These are phyloP conservation scores for Starmerella vaccinii DNA, from an alignment of 805 yeast species.

Conservation along the genomic window DNA sequence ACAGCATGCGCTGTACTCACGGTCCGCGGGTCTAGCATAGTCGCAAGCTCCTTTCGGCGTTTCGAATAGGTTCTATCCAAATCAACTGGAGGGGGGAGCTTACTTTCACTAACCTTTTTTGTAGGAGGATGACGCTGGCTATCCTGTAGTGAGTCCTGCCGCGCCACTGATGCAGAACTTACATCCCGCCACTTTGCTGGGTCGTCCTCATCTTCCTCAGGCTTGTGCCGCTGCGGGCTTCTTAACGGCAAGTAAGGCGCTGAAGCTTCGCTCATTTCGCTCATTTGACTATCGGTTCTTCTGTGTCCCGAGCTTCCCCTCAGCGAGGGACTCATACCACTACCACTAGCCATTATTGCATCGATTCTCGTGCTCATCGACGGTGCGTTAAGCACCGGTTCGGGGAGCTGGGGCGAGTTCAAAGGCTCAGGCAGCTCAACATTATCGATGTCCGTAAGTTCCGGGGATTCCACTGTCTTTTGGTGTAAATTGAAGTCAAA, in stretches of 20 bases:
- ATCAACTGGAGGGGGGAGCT: constrained; percentile 16
- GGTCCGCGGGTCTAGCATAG: constrained; percentile 22
- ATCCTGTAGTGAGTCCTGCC: constrained; percentile 30
- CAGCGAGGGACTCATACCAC: constrained; percentile 20
- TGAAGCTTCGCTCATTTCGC: constrained; percentile 15
- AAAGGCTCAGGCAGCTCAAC: constrained; percentile 13
- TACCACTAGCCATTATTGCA: constrained; percentile 20
- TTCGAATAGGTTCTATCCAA: constrained; percentile 25
- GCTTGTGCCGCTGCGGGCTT: not conserved
- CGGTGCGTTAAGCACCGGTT: constrained; percentile 16
- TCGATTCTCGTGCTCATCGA: constrained; percentile 21
- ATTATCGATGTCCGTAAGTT: not conserved
- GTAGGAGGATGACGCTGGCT: constrained; percentile 28
- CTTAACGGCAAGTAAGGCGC: constrained; percentile 2
- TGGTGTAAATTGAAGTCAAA: constrained; percentile 9
- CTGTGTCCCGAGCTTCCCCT: constrained; percentile 13
- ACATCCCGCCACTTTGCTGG: constrained; percentile 15
- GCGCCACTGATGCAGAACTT: constrained; percentile 16
- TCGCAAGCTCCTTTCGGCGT: constrained; percentile 18
- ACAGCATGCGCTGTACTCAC: constrained; percentile 10
- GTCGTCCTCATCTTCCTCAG: constrained; percentile 7
- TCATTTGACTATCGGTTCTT: constrained; percentile 16
- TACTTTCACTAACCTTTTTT: constrained; percentile 9
- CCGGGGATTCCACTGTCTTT: not conserved
- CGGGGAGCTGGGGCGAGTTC: not conserved